A percentile compares a stretch with the other conserved stretches of the same genome.
These are phyloP conservation scores for Cladosporium sp. DNA, from an alignment of 2,329 filamentous ascomycete genomes.

Conservation along the genomic window DNA sequence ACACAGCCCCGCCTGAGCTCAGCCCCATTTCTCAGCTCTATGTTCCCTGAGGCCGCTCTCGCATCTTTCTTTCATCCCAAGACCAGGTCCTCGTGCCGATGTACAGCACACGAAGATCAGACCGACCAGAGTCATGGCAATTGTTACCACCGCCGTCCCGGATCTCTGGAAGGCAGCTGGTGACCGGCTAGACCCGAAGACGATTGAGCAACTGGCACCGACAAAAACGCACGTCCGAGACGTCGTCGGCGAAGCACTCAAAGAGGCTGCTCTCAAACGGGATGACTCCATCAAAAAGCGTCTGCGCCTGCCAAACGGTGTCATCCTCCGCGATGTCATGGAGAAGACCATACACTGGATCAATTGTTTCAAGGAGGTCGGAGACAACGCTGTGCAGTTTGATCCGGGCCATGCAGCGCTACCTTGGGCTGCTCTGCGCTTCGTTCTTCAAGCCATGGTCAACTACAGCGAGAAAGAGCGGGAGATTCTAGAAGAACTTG, in stretches of 20 bases:
- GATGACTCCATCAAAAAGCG: not conserved
- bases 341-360: not conserved
- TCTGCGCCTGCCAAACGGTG: not conserved
- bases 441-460: not conserved
- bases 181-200: not conserved
- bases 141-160: conserved; percentile 1
- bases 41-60: no score
- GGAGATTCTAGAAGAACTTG: not conserved
- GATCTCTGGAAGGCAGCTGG: not conserved
- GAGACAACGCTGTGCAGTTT: not conserved
- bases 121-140: not conserved
- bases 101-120: no score
- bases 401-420: not conserved
- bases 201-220: not conserved
- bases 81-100: no score
- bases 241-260: not conserved
- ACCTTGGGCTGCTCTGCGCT: not conserved
- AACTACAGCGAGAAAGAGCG: not conserved
- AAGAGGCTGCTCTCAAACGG: not conserved
- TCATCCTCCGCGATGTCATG: not conserved
- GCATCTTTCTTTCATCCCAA: no score
- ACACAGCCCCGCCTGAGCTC: no score
- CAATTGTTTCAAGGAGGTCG: not conserved
- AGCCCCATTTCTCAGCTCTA: no score
- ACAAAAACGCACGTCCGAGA: not conserved